These are phyloP conservation scores for Candida caryicola DNA, from an alignment of 805 yeast genomes.

Conservation along the genomic window DNA sequence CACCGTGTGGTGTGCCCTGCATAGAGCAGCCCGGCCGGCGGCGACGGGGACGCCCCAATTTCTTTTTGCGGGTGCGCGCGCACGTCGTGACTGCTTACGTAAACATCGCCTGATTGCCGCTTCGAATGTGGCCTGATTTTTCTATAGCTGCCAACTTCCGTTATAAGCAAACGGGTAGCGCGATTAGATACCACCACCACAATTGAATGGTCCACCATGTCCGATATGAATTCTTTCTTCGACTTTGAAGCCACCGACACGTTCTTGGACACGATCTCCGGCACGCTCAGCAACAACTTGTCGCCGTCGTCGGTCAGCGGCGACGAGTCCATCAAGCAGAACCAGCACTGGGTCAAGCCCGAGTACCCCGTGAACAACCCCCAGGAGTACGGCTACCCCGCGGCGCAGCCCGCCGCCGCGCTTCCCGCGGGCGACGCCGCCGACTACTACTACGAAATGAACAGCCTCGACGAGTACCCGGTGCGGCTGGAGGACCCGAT, in stretches of 20 bases:
- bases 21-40: no score
- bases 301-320: constrained; percentile 20
- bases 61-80: no score
- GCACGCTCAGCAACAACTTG: constrained; percentile 17
- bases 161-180: not conserved
- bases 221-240: constrained; percentile 13
- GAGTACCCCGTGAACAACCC: constrained; percentile 1
- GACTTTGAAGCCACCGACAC: constrained; percentile 29
- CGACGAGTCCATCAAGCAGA: constrained; percentile 13
- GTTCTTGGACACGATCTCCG: constrained; percentile 29
- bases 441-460: not conserved
- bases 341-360: constrained; percentile 1
- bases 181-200: no score
- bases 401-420: constrained; percentile 1
- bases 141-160: constrained; percentile 1
- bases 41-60: no score
- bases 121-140: constrained; percentile 3
- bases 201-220: constrained; percentile 10
- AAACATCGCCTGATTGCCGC: not conserved
- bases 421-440: not conserved
- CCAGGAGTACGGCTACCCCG: constrained; percentile 8
- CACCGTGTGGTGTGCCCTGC: no score
- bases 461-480: not conserved
- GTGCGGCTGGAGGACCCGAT: not conserved
- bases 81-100: constrained; percentile 3